These are phyloP conservation scores for Closterium sp. DNA, from an alignment of 139 green algal genomes.

Conservation along the genomic window DNA sequence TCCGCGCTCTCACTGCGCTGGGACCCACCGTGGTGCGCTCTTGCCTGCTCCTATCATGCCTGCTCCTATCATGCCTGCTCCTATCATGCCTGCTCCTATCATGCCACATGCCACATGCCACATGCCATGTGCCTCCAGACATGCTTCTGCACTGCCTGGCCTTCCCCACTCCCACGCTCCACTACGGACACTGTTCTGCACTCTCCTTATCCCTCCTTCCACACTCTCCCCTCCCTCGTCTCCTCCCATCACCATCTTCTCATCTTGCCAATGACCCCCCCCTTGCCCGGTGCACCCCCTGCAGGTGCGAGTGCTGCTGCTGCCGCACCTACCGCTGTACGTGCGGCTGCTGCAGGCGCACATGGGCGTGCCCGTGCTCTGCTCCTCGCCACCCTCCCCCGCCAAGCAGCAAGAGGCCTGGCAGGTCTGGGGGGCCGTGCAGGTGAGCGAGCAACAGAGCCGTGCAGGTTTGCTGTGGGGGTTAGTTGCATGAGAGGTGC, in stretches of 20 bases:
- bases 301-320: background rate
- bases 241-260: constrained; percentile 35
- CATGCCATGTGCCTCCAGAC: background rate
- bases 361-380: background rate
- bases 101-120: background rate
- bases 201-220: background rate
- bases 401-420: constrained; percentile 42
- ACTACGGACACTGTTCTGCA: background rate
- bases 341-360: constrained; percentile 54
- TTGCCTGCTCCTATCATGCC: background rate
- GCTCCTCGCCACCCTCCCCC: constrained; percentile 2
- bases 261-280: constrained; percentile 63
- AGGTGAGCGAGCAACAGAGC: constrained; percentile 15
- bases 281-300: background rate
- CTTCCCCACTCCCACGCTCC: background rate
- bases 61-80: background rate
- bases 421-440: constrained; percentile 50
- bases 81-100: too few relatives aligned
- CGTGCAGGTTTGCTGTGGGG: background rate
- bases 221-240: background rate
- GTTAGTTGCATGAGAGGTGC: too few relatives aligned
- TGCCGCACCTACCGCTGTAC: constrained; percentile 62
- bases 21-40: constrained; percentile 55
- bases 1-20: constrained; percentile 67
- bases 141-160: too few relatives aligned